phyloP scores from a whole-genome alignment of 352 stramenopile genomes.

The Phytophthora citricola region DNA sequence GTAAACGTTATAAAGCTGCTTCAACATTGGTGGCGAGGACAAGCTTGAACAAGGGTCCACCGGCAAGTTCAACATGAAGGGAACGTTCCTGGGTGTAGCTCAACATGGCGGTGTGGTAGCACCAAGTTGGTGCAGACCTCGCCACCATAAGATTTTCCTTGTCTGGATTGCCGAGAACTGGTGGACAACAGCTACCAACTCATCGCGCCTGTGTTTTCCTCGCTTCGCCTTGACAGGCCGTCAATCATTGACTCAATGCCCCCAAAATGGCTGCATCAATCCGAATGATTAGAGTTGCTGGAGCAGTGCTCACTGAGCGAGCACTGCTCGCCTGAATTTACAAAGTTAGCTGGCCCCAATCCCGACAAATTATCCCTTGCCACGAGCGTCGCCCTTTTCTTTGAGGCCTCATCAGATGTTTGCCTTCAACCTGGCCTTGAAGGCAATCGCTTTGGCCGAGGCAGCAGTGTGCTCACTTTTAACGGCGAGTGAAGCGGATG shows the following conservation, averaged over 20 bases:
- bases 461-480: background rate
- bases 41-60: background rate
- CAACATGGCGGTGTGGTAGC: background rate
- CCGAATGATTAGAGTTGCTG: conserved; percentile 13
- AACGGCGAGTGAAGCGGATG: background rate
- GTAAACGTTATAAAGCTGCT: conserved; percentile 1
- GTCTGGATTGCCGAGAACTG: background rate
- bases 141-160: conserved; percentile 9
- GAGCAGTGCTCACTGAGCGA: too few relatives aligned
- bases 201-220: background rate
- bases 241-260: background rate
- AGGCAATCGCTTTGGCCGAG: background rate
- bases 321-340: background rate
- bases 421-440: conserved; percentile 10
- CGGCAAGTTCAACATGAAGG: conserved; percentile 14
- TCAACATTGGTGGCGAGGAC: background rate
- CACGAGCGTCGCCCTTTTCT: background rate
- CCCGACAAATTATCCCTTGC: conserved; percentile 2
- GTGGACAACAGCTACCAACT: background rate
- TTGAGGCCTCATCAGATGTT: conserved; percentile 26
- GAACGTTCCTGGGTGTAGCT: conserved; percentile 12
- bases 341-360: background rate
- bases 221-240: background rate
- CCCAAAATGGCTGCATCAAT: conserved; percentile 10
- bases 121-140: too few relatives aligned